These are phyloP conservation scores for Verticillium nubilum DNA, from an alignment of 2,329 filamentous ascomycete genomes.

Conservation along the genomic window DNA sequence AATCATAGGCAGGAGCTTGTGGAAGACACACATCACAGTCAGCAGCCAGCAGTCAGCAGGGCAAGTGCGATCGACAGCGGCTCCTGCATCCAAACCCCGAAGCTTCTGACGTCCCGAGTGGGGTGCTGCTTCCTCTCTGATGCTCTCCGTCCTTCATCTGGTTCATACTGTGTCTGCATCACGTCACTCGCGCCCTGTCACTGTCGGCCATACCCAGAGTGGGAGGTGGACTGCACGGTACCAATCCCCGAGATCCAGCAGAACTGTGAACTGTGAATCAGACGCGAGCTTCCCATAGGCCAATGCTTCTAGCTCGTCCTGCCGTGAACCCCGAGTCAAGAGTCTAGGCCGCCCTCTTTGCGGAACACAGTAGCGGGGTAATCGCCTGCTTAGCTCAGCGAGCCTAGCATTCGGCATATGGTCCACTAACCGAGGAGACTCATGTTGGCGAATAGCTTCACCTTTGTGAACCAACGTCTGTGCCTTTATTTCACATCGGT, in stretches of 20 bases:
- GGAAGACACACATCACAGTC: neutral
- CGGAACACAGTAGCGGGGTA: neutral
- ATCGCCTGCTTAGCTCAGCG: neutral
- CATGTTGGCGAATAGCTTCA: too few species aligned
- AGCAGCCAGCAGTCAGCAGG: neutral
- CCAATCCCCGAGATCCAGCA: too few species aligned
- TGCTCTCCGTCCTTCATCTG: neutral
- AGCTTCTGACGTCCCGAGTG: neutral
- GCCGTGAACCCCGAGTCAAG: neutral
- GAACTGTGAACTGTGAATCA: too few species aligned
- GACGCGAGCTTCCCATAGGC: neutral
- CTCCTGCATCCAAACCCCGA: neutral
- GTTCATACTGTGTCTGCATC: neutral
- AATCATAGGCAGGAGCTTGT: too few species aligned
- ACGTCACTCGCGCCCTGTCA: too few species aligned
- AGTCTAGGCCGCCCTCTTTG: neutral
- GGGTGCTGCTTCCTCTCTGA: neutral
- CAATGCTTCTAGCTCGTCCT: neutral
- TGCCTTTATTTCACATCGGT: too few species aligned
- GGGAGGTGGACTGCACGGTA: neutral
- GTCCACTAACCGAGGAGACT: too few species aligned
- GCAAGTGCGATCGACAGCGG: neutral
- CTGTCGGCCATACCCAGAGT: too few species aligned
- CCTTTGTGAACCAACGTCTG: too few species aligned
- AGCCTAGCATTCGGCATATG: neutral